Evolutionary conservation across 208 protist species (phyloP), one percentile per base, ranked within the genome.

Genomic region (Trypanosoma caninum): DNA sequence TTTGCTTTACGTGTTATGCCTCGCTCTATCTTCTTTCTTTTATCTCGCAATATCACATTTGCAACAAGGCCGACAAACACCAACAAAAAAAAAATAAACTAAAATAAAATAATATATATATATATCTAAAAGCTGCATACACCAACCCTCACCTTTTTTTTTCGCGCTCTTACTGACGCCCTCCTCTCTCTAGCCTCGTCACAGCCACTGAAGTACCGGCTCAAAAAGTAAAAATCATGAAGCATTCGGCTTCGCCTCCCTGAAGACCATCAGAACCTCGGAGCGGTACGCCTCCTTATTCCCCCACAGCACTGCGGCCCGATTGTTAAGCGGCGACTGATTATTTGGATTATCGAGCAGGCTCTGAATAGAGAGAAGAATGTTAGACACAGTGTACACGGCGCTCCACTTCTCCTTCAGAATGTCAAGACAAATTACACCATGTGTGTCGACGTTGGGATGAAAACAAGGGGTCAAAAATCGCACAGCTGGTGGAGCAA

Each of bases 401-500:
- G 97, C 92, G 11, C 90, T 97, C 97, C 97, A 99, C 48, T 98
- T 97, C 41, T 98, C 96, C 79, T 99, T 98, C 18, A 99, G 79
- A 52, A 98, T 98, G 74, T 98, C 97, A n/a, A 98, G 76, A 73
- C 97, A 98, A 56, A 98, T 98, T 54, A 82, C 84, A 22, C 97
- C 97, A 55, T 87, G 84, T 34, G 66, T 59, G 57, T 97, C 92
- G 3, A 98, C 95, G 69, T 98, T 98, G 5, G 97, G 97, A 73
- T 98, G 97, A 76, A 97, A 98, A 74, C 94, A 98, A 16, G 91
- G 86, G 11, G 97, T 97, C 3, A 82, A 42, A 62, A 98, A 99
- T 0, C 77, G 88, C 8, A 99, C 97, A 16, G 55, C 66, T 2
- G 97, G 97, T 38, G 97, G 89, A 25, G 78, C 70, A 74, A 89